Evolutionary conservation across 1,284 basidiomycete species (phyloP).

Genomic region (Boletus nobilissimus): DNA sequence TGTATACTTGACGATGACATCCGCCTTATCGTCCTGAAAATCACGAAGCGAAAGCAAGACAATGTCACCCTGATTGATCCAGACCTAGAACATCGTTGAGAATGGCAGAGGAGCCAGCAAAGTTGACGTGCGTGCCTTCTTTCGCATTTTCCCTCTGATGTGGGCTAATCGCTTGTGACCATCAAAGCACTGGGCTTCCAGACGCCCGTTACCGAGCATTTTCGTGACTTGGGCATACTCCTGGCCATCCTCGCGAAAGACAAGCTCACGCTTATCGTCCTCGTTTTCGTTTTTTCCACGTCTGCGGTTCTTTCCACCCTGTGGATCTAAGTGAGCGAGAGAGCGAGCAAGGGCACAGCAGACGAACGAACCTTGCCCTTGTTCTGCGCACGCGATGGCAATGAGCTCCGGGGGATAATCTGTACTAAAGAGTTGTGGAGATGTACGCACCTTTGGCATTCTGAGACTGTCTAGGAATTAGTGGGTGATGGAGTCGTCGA

Average conservation of each 20-base stretch:
- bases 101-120: not conserved
- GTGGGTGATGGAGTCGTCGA: not conserved
- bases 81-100: conserved; percentile 72
- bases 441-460: conserved; percentile 42
- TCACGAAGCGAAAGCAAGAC: conserved; percentile 96
- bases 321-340: conserved; percentile 26
- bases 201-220: conserved; percentile 98
- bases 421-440: too few species aligned
- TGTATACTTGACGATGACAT: conserved; percentile 99
- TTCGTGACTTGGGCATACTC: conserved; percentile 99
- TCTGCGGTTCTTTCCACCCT: conserved; percentile 99
- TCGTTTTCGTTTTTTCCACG: conserved; percentile 99
- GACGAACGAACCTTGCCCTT: conserved; percentile 76
- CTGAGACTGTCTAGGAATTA: not conserved
- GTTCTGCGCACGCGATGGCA: conserved; percentile 59
- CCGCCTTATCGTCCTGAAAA: conserved; percentile 99
- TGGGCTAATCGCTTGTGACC: conserved; percentile 98
- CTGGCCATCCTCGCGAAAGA: conserved; percentile 99
- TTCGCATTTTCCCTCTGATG: conserved; percentile 99
- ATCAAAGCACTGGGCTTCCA: conserved; percentile 98
- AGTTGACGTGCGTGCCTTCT: conserved; percentile 77
- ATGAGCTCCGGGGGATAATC: conserved; percentile 9
- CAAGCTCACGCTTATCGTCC: conserved; percentile 97
- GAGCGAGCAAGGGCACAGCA: not conserved
- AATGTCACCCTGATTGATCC: conserved; percentile 99